These are phyloP conservation scores for Alternaria arborescens DNA, from an alignment of 2,329 filamentous ascomycete genomes.

Conservation along the genomic window DNA sequence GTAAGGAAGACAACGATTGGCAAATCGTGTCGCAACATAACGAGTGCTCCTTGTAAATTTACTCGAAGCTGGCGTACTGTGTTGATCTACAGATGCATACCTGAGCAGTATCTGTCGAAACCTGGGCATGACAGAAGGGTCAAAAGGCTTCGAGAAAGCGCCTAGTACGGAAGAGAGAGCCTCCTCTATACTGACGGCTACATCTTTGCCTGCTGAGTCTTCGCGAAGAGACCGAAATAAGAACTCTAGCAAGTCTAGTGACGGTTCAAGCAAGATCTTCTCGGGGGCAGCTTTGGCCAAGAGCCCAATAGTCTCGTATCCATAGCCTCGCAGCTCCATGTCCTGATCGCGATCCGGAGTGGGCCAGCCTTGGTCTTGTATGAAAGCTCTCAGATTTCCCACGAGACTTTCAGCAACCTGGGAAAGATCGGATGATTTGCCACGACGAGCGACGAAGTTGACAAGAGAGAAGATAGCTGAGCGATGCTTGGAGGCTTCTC, in stretches of 20 bases:
- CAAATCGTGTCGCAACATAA: constrained; percentile 86
- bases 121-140: constrained; percentile 52
- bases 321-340: constrained; percentile 75
- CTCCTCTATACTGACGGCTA: constrained; percentile 88
- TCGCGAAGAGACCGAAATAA: constrained; percentile 84
- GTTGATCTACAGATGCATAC: constrained; percentile 35
- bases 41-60: constrained; percentile 67
- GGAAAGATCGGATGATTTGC: constrained; percentile 67
- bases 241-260: constrained; percentile 72
- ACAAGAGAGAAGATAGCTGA: constrained; percentile 86
- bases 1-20: constrained; percentile 86
- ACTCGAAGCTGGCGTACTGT: constrained; percentile 50
- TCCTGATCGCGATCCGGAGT: constrained; percentile 64
- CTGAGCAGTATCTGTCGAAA: constrained; percentile 46
- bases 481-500: constrained; percentile 81
- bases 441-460: constrained; percentile 83
- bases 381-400: constrained; percentile 73
- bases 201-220: constrained; percentile 75
- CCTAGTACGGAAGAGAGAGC: constrained; percentile 81
- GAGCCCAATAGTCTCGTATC: constrained; percentile 90
- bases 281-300: constrained; percentile 72
- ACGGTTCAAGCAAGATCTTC: constrained; percentile 61
- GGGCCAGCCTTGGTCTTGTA: constrained; percentile 86
- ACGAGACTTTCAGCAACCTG: constrained; percentile 75
- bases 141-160: constrained; percentile 60